Evolutionary conservation across 371 early-diverging fungal species (phyloP), one percentile per base, ranked within the genome.

Genomic region (Nematocida ironsii): DNA sequence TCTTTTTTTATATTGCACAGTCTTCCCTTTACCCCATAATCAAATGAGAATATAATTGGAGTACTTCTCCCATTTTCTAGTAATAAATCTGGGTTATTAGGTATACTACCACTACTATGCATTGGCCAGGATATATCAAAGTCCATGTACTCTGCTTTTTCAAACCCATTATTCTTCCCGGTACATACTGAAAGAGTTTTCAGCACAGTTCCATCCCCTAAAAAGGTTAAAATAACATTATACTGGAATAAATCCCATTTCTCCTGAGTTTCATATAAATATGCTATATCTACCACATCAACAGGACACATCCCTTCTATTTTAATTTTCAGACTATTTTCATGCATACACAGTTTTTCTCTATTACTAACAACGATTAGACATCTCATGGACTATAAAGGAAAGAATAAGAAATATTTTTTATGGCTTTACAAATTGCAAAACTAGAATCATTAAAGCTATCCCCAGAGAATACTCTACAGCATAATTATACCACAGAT

Each of bases 131-230:
- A 5, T 16, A 5, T 13, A 42, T 16, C 44, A 6, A 20, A 11
- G 44, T 66, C 64, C 13, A 66, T 74, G 40, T 74, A 74, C 16
- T 47, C 56, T 25, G 64, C 74, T 4, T 0, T 23, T 6, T 20
- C 27, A 16, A 39, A 16, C 6, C 5, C 5, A 6, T 7, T 45
- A 1, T 42, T 39, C 40, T 66, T 74, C 6, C 7, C 18, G 9
- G 66, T 52, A 39, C 39, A 50, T 3, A 74, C 66, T 1, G 74
- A 74, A 62, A 66, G 39, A 20, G 39, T 68, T 44, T 83, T 73
- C 5, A 85, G 72, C 4, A 85, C 67, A 54, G 82, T 78, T n/a
- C 85, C 85, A 73, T 85, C 85, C 18, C 85, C 85, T 27, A 82
- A 82, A 9, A 83, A 40, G 6, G 78, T 62, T 20, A 85, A 40